Evolutionary conservation across 2,329 filamentous ascomycete species (phyloP), one percentile per base, ranked within the genome.

Genomic region (Waltergamsia citrina): DNA sequence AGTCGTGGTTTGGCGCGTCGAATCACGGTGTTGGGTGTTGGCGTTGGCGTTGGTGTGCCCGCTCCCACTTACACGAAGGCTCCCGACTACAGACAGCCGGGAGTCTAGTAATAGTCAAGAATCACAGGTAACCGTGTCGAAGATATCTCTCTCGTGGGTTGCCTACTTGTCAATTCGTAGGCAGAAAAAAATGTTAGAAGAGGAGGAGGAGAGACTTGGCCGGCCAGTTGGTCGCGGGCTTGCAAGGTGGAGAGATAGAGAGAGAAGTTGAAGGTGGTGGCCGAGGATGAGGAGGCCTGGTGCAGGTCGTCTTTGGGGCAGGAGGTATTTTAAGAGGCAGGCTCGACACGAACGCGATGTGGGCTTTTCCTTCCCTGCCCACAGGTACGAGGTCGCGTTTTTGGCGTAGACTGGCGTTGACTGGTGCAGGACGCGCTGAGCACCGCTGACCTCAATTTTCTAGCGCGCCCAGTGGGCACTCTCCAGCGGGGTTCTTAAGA

Each of bases 351-450:
- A 40, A 40, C 39, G 40, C 38, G 39, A 32, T 29, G 18, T 29
- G 24, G 33, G 38, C 16, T 21, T 37, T 41, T n/a, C 23, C 23
- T 25, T n/a, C n/a, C n/a, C n/a, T n/a, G n/a, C n/a, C n/a, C n/a
- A n/a, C n/a, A n/a, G n/a, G n/a, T n/a, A n/a, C 23, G 20, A 19
- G 33, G 28, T 42, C 38, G 40, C 40, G 40, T 41, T 39, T 42
- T 41, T 40, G 40, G 40, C 64, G 3, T 49, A n/a, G n/a, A n/a
- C 62, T 0, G 29, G 16, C 18, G 67, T 67, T n/a, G n/a, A n/a
- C n/a, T n/a, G n/a, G n/a, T n/a, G n/a, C n/a, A n/a, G n/a, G n/a
- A n/a, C n/a, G n/a, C n/a, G n/a, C n/a, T n/a, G n/a, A n/a, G n/a
- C n/a, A n/a, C n/a, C n/a, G n/a, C n/a, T n/a, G n/a, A n/a, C n/a